Conservation (phyloP, 371 early-diverging fungal genomes). For the Mortierella sp. region DNA sequence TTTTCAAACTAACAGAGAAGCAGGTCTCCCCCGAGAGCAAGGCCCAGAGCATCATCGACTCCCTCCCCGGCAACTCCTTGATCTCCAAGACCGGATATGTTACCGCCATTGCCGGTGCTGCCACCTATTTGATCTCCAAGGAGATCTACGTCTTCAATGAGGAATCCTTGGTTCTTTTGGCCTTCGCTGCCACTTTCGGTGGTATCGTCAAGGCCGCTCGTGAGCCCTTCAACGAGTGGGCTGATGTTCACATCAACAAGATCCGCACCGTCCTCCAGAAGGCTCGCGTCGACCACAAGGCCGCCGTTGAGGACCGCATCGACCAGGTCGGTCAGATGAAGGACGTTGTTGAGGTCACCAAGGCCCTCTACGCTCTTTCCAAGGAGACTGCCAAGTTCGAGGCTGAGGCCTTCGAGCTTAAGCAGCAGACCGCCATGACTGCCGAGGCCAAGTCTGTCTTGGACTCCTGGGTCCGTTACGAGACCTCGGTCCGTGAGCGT, state of each 20-base stretch:
- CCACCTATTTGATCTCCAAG: slow-evolving; percentile 92
- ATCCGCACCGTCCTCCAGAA: slow-evolving; percentile 83
- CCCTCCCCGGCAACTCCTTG: slow-evolving; percentile 91
- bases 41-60: slow-evolving; percentile 89
- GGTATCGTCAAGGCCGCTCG: slow-evolving; percentile 85
- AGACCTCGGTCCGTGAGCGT: slow-evolving; percentile 91
- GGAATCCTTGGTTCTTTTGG: slow-evolving; percentile 87
- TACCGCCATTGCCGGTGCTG: slow-evolving; percentile 84
- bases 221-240: slow-evolving; percentile 91
- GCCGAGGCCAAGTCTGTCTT: slow-evolving; percentile 89
- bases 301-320: slow-evolving; percentile 88
- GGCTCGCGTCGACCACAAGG: slow-evolving; percentile 94
- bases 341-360: slow-evolving; percentile 93
- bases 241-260: slow-evolving; percentile 81
- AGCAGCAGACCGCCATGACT: slow-evolving; percentile 89
- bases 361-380: slow-evolving; percentile 92
- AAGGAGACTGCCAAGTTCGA: slow-evolving; percentile 94
- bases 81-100: slow-evolving; percentile 92
- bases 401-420: slow-evolving; percentile 92
- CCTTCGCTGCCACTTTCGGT: slow-evolving; percentile 69
- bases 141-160: slow-evolving; percentile 97
- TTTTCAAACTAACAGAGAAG: slow-evolving; percentile 39
- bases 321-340: slow-evolving; percentile 91
- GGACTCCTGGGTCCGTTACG: slow-evolving; percentile 97
- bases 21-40: slow-evolving; percentile 61